phyloP scores from a whole-genome alignment of 169 alveolate species.

The Plasmodium relictum region DNA sequence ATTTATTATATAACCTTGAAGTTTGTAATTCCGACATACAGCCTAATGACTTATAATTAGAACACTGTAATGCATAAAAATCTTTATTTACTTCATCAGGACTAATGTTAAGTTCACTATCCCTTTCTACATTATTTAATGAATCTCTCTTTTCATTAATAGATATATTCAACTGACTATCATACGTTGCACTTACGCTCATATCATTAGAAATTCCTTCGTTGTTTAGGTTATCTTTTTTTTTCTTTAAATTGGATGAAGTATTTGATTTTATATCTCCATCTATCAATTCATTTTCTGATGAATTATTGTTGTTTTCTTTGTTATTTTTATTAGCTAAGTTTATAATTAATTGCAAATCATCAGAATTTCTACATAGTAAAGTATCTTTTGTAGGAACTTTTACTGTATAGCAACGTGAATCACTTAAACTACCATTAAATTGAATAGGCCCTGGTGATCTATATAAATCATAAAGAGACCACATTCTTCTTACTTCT shows the following conservation, averaged over 20 bases:
- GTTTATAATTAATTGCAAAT: conserved; percentile 38
- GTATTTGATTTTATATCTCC: background rate
- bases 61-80: conserved; percentile 17
- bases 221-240: background rate
- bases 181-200: background rate
- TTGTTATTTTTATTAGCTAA: conserved; percentile 26
- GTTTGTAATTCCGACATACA: conserved; percentile 78
- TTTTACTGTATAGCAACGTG: conserved; percentile 79
- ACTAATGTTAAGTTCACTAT: background rate
- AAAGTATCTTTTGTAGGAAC: conserved; percentile 53
- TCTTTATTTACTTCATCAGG: conserved; percentile 2
- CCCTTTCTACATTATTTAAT: background rate
- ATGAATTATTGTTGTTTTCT: background rate
- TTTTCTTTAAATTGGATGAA: background rate
- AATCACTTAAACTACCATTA: conserved; percentile 86
- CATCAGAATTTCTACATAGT: conserved; percentile 49
- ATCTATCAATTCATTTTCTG: background rate
- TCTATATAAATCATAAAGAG: conserved; percentile 92
- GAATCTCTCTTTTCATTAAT: background rate
- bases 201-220: background rate
- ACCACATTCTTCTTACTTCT: conserved; percentile 95
- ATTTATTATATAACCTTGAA: conserved; percentile 75
- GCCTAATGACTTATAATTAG: conserved; percentile 60
- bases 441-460: conserved; percentile 98
- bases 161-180: background rate